phyloP scores from a whole-genome alignment of 2,329 filamentous ascomycete species.

The Aspergillus chevalieri region DNA sequence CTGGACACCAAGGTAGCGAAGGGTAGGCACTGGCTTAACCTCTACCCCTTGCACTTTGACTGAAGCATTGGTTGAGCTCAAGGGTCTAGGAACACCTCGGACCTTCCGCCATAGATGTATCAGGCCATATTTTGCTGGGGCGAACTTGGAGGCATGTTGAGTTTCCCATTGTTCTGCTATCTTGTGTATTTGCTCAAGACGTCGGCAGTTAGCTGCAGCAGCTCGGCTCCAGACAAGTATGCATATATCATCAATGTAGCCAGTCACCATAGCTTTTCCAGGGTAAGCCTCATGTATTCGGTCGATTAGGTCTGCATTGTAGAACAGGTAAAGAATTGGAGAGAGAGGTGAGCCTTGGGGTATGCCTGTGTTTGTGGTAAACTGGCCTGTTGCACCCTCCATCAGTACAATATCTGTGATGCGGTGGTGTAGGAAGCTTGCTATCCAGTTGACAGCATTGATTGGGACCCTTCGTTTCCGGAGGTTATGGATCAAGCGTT shows the following conservation, averaged over 20 bases:
- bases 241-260: neutral
- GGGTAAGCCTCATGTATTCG: neutral
- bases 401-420: neutral
- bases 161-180: neutral
- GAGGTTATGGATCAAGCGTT: slow-evolving; percentile 7
- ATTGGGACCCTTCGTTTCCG: neutral
- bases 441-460: neutral
- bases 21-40: neutral
- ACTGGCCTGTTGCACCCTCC: neutral
- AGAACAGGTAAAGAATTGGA: neutral
- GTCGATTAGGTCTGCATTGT: neutral
- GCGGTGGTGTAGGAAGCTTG: slow-evolving; percentile 1
- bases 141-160: neutral
- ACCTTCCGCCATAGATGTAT: neutral
- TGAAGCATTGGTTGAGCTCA: neutral
- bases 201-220: neutral
- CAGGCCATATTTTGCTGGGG: neutral
- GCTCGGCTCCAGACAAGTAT: neutral
- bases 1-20: neutral
- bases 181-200: neutral
- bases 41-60: neutral
- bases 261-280: neutral
- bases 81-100: neutral
- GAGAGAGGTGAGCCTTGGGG: too few species aligned
- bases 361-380: neutral